These are phyloP conservation scores for Lentinula sp. DNA, from an alignment of 768 basidiomycete genomes.

Conservation along the genomic window DNA sequence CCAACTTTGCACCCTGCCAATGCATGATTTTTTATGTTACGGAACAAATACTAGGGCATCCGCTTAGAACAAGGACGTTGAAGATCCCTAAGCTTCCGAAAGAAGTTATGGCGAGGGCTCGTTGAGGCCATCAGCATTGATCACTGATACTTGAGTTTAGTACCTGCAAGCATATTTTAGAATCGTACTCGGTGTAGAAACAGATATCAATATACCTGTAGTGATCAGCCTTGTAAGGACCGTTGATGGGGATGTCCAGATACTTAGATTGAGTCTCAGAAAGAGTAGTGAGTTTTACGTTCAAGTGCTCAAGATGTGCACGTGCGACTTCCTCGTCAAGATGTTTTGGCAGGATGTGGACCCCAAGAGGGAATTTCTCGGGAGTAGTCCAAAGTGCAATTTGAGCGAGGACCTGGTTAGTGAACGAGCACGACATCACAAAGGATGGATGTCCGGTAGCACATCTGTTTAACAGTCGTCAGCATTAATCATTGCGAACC, in stretches of 20 bases:
- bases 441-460: constrained; percentile 99
- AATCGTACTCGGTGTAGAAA: background rate
- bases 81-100: constrained; percentile 52
- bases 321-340: constrained; percentile 99
- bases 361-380: constrained; percentile 90
- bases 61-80: constrained; percentile 49
- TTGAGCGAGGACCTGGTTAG: constrained; percentile 97
- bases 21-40: constrained; percentile 6
- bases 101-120: constrained; percentile 57
- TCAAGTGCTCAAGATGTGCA: constrained; percentile 86
- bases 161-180: constrained; percentile 18
- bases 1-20: constrained; percentile 4
- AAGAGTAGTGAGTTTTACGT: constrained; percentile 87
- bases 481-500: constrained; percentile 1
- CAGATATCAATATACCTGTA: constrained; percentile 11
- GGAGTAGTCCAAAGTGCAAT: constrained; percentile 96
- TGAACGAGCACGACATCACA: constrained; percentile 99
- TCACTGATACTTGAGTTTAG: constrained; percentile 14
- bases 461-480: constrained; percentile 44
- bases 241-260: constrained; percentile 82
- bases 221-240: constrained; percentile 53
- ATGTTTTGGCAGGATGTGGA: constrained; percentile 97
- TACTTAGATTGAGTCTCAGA: constrained; percentile 74
- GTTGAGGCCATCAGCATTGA: constrained; percentile 61
- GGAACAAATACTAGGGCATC: constrained; percentile 16